Conservation (phyloP, 345 rosid genomes). For the Citrus maxima region DNA sequence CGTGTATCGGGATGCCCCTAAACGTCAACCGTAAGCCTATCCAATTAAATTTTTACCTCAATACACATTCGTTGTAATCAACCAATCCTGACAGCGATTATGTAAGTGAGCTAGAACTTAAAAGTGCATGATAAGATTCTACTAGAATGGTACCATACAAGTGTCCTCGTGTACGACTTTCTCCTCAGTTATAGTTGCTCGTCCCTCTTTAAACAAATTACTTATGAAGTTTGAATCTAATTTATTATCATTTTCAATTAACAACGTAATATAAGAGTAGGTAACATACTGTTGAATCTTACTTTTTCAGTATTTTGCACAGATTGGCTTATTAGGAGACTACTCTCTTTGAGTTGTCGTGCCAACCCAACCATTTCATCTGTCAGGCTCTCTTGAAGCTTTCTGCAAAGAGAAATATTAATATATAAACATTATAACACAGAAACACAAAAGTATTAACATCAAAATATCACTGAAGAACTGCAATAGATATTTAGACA, state of each 20-base stretch:
- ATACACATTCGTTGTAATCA: no score
- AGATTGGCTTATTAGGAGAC: slow-evolving; percentile 79
- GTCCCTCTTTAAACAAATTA: neutral
- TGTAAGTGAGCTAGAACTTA: no score
- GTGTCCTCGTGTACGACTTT: no score
- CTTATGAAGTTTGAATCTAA: neutral
- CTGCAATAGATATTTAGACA: neutral
- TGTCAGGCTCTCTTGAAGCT: slow-evolving; percentile 79
- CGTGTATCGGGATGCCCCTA: no score
- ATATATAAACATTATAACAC: neutral
- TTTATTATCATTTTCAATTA: neutral
- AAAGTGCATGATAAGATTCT: no score
- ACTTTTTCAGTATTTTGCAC: slow-evolving; percentile 79
- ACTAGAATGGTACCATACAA: no score
- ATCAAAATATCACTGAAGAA: neutral
- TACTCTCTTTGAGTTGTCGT: slow-evolving; percentile 78
- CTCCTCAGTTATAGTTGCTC: neutral
- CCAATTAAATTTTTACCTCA: no score
- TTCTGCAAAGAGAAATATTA: slow-evolving; percentile 30
- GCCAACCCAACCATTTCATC: slow-evolving; percentile 98
- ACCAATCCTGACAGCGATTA: no score
- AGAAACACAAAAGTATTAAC: neutral
- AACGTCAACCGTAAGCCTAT: no score
- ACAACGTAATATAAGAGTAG: neutral
- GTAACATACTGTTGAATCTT: neutral